Conservation (phyloP, 805 yeast species). For the Yarrowia sp. region DNA sequence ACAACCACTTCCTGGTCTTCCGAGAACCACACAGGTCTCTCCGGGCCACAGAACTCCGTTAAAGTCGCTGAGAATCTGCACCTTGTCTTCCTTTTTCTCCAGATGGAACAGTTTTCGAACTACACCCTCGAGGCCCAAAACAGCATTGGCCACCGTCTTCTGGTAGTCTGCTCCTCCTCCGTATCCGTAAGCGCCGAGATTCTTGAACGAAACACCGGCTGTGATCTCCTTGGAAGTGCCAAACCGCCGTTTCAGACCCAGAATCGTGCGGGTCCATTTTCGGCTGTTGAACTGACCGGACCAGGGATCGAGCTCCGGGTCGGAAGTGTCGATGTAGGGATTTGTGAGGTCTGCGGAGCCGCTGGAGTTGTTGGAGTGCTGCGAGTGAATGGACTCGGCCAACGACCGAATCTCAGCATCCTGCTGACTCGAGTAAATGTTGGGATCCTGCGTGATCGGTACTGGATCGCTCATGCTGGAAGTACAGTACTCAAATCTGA, state of each 20-base stretch:
- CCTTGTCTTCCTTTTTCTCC: conserved; percentile 52
- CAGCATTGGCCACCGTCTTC: conserved; percentile 59
- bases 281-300: conserved; percentile 61
- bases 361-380: conserved; percentile 20
- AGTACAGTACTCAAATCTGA: too few relatives aligned
- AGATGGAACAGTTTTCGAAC: conserved; percentile 39
- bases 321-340: conserved; percentile 47
- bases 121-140: conserved; percentile 44
- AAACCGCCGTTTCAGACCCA: conserved; percentile 59
- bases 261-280: conserved; percentile 70
- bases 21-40: conserved; percentile 73
- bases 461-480: conserved; percentile 10
- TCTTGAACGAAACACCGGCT: conserved; percentile 67
- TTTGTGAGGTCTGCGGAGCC: conserved; percentile 40
- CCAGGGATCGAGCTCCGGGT: conserved; percentile 64
- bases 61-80: conserved; percentile 55
- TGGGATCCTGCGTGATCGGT: conserved; percentile 33
- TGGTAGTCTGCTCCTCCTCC: conserved; percentile 73
- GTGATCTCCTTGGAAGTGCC: conserved; percentile 65
- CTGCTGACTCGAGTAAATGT: conserved; percentile 20
- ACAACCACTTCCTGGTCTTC: conserved; percentile 82
- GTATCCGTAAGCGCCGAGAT: conserved; percentile 68
- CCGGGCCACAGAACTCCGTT: conserved; percentile 69
- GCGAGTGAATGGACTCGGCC: conserved; percentile 35
- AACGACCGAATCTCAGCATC: conserved; percentile 35